Evolutionary conservation across 768 basidiomycete genomes (phyloP).

Genomic region (Dendrothele bispora): DNA sequence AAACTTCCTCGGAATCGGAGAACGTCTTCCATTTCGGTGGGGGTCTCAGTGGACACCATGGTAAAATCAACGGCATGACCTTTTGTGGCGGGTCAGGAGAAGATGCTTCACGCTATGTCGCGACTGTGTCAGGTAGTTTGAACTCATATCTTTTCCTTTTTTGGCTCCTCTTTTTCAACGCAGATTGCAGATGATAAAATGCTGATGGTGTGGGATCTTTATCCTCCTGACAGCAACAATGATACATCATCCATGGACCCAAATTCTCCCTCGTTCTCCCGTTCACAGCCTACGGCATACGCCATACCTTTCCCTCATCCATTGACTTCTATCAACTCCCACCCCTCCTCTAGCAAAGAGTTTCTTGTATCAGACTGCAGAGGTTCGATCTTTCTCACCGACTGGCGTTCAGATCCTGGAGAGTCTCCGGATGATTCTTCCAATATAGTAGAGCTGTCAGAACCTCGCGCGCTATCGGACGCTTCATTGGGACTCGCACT

Average conservation of each 20-base stretch:
- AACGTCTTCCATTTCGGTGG: conserved; percentile 72
- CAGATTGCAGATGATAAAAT: conserved; percentile 66
- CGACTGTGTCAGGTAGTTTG: conserved; percentile 72
- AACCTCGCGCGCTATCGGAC: conserved; percentile 62
- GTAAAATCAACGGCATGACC: conserved; percentile 72
- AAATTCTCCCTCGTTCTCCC: conserved; percentile 31
- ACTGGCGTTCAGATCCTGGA: conserved; percentile 76
- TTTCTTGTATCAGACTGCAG: conserved; percentile 75
- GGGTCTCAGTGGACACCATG: conserved; percentile 80
- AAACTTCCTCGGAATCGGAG: conserved; percentile 46
- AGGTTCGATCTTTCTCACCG: conserved; percentile 75
- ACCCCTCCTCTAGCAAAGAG: conserved; percentile 74
- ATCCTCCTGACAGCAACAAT: conserved; percentile 47
- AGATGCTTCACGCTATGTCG: conserved; percentile 72
- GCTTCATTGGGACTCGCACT: conserved; percentile 44
- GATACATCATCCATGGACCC: conserved; percentile 28
- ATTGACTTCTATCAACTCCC: conserved; percentile 66
- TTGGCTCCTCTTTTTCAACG: conserved; percentile 8
- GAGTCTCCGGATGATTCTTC: conserved; percentile 46
- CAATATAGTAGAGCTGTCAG: conserved; percentile 69
- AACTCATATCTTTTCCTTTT: neutral
- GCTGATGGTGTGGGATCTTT: conserved; percentile 87
- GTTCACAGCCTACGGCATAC: conserved; percentile 76
- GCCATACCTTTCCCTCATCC: conserved; percentile 73
- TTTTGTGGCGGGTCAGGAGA: conserved; percentile 76